Conservation (phyloP, 2,329 filamentous ascomycete species). For the Boeremia lycopersici region DNA sequence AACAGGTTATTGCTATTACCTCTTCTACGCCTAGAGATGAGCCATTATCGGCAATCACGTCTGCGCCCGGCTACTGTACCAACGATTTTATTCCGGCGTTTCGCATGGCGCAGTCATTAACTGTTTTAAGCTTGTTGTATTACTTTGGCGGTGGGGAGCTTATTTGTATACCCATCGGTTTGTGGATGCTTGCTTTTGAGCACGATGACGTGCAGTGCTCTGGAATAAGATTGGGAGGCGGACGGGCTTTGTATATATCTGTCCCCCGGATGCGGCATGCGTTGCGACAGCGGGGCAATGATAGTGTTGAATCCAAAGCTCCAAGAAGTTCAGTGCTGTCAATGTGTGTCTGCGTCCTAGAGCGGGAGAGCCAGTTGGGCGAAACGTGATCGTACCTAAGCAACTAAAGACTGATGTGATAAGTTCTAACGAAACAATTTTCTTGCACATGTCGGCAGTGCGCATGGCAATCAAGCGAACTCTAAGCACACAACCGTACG, state of each 20-base stretch:
- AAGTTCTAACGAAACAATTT: no score
- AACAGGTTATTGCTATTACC: conserved; percentile 8
- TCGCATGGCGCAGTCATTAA: conserved; percentile 10
- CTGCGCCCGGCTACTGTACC: conserved; percentile 7
- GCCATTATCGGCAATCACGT: conserved; percentile 1
- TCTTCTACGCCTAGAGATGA: conserved; percentile 12
- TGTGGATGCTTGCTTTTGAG: conserved; percentile 24
- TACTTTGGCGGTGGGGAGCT: conserved; percentile 26
- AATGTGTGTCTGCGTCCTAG: not conserved
- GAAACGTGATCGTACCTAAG: not conserved
- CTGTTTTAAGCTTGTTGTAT: conserved; percentile 14
- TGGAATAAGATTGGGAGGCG: conserved; percentile 1
- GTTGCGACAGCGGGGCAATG: conserved; percentile 1
- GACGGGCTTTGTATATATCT: conserved; percentile 11
- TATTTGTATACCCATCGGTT: conserved; percentile 46
- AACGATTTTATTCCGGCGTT: conserved; percentile 25
- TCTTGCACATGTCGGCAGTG: no score
- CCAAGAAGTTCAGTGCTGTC: not conserved
- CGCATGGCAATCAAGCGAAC: no score
- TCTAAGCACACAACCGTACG: no score
- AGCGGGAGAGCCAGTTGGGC: not conserved
- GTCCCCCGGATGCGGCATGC: conserved; percentile 2
- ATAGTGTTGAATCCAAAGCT: conserved; percentile 14
- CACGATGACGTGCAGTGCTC: conserved; percentile 12
- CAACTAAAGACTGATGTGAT: no score